Evolutionary conservation across 1,284 basidiomycete species (phyloP), one percentile per base, ranked within the genome.

Genomic region (Ceratobasidium sp.): DNA sequence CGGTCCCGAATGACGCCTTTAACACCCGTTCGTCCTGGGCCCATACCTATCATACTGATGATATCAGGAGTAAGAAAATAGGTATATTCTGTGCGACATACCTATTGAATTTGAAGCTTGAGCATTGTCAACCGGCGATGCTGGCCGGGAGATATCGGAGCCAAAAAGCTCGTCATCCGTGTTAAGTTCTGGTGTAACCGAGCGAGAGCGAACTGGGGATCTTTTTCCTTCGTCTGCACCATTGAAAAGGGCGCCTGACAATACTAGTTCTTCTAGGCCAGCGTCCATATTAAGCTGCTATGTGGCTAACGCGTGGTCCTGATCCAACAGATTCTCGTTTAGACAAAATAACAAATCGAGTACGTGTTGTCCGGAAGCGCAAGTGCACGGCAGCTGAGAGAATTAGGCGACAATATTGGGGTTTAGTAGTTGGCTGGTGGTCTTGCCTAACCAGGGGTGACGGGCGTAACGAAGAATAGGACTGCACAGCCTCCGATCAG

Each of bases 1-100:
- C 90, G 88, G 84, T 95, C 94, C 40, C 93, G 89, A 78, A 95
- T 93, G 79, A 95, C 94, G 49, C 94, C 94, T 81, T 95, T 95
- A 69, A 95, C 94, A 40, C 94, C 94, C 3, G 94, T 95, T 33
- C 94, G 88, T 1, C 94, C 94, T 9, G 92, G 92, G 6, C 91
- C 93, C 92, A 95, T 93, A n/a, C 93, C 93, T 79, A 61, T 10
- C 64, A 44, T 20, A 69, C 70, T 79, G 61, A 53, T 58, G 77
- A 72, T 67, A 66, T 58, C 53, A 66, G 56, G 69, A 81, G 12
- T 67, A 67, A 56, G 73, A 67, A 77, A 83, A 81, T 39, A 81
- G 81, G n/a, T 79, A 64, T 10, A 83, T 80, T 49, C 81, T 77
- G 79, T 82, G 83, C 3, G 81, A 81, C 71, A 84, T 80, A 7